Base-by-base conservation (phyloP, 2,329 filamentous ascomycete species). In the Fusarium luffae region DNA sequence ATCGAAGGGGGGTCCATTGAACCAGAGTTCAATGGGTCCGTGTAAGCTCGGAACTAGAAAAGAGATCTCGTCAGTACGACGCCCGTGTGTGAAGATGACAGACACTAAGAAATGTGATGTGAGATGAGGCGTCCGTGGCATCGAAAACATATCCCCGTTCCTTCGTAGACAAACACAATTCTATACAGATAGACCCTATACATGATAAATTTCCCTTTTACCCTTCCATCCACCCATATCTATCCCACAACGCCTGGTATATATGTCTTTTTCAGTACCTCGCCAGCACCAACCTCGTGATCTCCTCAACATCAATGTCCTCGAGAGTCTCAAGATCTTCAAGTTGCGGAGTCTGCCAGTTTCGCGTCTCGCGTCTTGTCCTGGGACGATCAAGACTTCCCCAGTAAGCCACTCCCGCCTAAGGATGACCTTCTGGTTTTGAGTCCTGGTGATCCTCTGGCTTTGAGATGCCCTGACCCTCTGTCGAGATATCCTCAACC, bases 1-100 rank as follows among this genome's bases (percentile, higher is more conserved):
- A 89, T 85, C 14, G 87, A 88, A 4, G 86, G 88, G 48, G 86
- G 88, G 60, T 85, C 84, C 72, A 88, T 79, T 25, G 85, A 84
- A 42, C 74, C 56, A 60, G 80, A 80, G 76, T 85, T 87, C 54
- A 87, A 77, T 16, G 85, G 82, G 71, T 88, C 86, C 40, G 86
- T 87, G 71, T 88, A 89, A 18, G 86, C 83, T 67, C 86, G 87
- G 75, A 89, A 89, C 87, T 89, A 34, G 16, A 70, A 51, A 72
- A 72, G 34, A 68, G 54, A 60, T 66, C 59, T 70, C 43, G 63
- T 73, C 54, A 75, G 71, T 58, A 64, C 60, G 63, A 69, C 59
- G 55, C 44, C 56, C 65, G 42, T 56, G 28, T 54, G 51, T 60
- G 56, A 70, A 67, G 11, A 27, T 60, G 59, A 59, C 65, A 44